Percentiles rank a stretch among this genome's conserved stretches.
Evolutionary conservation across 139 green algal genomes (phyloP).

Genomic region (Chlorella sp.): DNA sequence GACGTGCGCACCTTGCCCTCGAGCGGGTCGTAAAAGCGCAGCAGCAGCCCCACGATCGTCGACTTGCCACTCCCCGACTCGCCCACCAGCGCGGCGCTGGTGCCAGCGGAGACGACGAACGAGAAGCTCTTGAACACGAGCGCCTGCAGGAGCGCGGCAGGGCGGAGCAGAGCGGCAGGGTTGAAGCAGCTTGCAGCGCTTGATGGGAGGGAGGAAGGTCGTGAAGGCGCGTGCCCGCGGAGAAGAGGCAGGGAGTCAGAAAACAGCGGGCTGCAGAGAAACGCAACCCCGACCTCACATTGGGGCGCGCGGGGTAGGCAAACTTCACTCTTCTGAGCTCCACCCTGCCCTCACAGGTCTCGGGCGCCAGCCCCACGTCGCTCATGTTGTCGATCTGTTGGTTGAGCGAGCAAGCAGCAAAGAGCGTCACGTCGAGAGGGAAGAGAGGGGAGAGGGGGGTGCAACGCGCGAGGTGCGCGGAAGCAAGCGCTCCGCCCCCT

Average conservation of each 20-base stretch:
- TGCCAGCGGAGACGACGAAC: slow-evolving; percentile 56
- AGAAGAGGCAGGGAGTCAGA: too few species aligned
- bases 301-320: slow-evolving; percentile 66
- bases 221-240: too few species aligned
- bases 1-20: slow-evolving; percentile 36
- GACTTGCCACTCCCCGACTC: slow-evolving; percentile 91
- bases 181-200: too few species aligned
- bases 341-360: slow-evolving; percentile 35
- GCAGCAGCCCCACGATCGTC: slow-evolving; percentile 85
- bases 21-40: slow-evolving; percentile 86
- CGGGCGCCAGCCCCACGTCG: too few species aligned
- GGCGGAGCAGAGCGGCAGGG: slow-evolving; percentile 19
- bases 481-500: too few species aligned
- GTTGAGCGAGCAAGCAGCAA: too few species aligned
- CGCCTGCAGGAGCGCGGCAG: neutral
- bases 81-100: slow-evolving; percentile 88
- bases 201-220: too few species aligned
- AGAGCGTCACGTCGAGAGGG: too few species aligned
- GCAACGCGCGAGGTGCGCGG: too few species aligned
- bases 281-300: too few species aligned
- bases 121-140: slow-evolving; percentile 71
- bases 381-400: slow-evolving; percentile 61
- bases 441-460: too few species aligned
- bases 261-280: too few species aligned
- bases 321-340: slow-evolving; percentile 59